These are phyloP conservation scores for Quillaja saponaria DNA, from an alignment of 306 rosid genomes.

Conservation along the genomic window DNA sequence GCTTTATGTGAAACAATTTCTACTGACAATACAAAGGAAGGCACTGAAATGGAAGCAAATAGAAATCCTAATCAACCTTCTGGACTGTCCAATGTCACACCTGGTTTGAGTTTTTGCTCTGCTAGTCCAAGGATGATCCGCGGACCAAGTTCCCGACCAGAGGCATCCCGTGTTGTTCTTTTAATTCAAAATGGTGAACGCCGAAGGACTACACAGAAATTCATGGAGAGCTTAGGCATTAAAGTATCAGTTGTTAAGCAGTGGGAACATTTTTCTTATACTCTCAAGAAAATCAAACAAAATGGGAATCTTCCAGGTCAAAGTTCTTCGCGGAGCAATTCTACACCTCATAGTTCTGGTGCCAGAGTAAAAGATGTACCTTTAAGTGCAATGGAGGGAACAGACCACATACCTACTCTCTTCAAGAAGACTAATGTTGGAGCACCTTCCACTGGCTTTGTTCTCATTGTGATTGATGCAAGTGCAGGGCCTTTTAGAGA, in stretches of 20 bases:
- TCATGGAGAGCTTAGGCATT: slow-evolving; percentile 42
- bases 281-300: slow-evolving; percentile 25
- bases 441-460: slow-evolving; percentile 24
- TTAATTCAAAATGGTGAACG: slow-evolving; percentile 34
- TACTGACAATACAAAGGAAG: slow-evolving; percentile 30
- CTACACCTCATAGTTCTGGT: slow-evolving; percentile 18
- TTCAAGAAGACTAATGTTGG: slow-evolving; percentile 30
- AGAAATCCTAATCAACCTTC: slow-evolving; percentile 24
- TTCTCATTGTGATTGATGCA: slow-evolving; percentile 39
- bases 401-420: slow-evolving; percentile 19
- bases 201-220: slow-evolving; percentile 21
- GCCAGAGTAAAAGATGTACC: slow-evolving; percentile 16
- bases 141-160: slow-evolving; percentile 42
- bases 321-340: slow-evolving; percentile 28
- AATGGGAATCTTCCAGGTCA: slow-evolving; percentile 26
- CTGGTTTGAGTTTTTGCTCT: slow-evolving; percentile 35
- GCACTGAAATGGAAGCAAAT: slow-evolving; percentile 21
- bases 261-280: slow-evolving; percentile 32
- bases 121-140: slow-evolving; percentile 37
- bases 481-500: slow-evolving; percentile 27
- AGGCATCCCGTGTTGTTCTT: slow-evolving; percentile 46
- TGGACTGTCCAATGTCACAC: background rate
- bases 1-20: slow-evolving; percentile 26
- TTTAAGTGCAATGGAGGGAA: slow-evolving; percentile 23
- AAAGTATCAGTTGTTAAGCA: slow-evolving; percentile 30